phyloP scores from a whole-genome alignment of 78 protist species.

The Dictyostelium citrinum region DNA sequence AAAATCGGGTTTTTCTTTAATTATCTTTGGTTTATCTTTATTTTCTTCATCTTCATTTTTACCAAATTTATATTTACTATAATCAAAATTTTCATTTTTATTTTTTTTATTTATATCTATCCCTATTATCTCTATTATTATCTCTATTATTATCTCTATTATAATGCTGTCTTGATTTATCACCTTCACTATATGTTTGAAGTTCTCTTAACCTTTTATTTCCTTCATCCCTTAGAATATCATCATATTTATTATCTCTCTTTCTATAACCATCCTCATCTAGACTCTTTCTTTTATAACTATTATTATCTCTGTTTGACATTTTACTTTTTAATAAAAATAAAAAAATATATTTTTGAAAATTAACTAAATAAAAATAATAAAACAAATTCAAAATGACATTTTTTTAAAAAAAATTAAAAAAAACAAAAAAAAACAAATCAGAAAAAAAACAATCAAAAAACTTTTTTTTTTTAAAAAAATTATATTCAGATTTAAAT shows the following conservation, averaged over 20 bases:
- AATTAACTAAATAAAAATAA: neutral
- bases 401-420: neutral
- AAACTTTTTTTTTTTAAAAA: neutral
- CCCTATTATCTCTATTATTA: neutral
- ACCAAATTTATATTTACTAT: neutral
- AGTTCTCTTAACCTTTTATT: slow-evolving; percentile 39
- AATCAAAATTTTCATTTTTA: neutral
- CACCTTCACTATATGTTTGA: neutral
- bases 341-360: neutral
- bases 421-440: neutral
- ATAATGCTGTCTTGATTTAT: neutral
- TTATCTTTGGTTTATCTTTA: neutral
- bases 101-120: neutral
- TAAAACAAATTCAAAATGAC: neutral
- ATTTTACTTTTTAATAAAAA: neutral
- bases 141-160: neutral
- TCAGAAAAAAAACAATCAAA: neutral
- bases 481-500: neutral
- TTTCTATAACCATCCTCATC: neutral
- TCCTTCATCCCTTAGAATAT: slow-evolving; percentile 20
- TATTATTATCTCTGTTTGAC: neutral
- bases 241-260: neutral
- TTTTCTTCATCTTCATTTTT: slow-evolving; percentile 12
- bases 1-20: slow-evolving; percentile 83
- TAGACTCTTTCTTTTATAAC: neutral